Evolutionary conservation across 768 basidiomycete species (phyloP).

Genomic region (Suillus bovinus): DNA sequence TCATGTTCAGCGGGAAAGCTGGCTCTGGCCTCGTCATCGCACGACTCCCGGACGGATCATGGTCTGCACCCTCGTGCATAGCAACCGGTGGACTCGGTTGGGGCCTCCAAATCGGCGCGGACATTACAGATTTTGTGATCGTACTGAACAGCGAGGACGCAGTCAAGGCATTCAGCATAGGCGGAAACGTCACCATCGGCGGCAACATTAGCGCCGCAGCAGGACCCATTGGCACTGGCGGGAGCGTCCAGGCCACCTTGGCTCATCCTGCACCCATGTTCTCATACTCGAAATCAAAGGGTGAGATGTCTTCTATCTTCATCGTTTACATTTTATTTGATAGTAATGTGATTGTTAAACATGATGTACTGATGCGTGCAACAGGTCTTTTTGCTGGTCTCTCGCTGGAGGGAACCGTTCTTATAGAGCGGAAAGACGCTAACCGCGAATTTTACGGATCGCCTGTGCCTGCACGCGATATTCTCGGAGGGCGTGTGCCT

Average conservation of each 20-base stretch:
- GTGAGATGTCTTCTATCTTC: constrained; percentile 39
- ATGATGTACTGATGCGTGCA: constrained; percentile 1
- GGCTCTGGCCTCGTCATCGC: constrained; percentile 93
- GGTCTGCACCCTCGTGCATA: constrained; percentile 97
- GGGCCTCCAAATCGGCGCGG: constrained; percentile 95
- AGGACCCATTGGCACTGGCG: constrained; percentile 94
- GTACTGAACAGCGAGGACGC: constrained; percentile 97
- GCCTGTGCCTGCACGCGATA: constrained; percentile 82
- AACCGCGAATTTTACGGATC: constrained; percentile 97
- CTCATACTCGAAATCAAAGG: constrained; percentile 94
- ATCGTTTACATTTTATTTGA: background rate
- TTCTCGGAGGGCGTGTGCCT: constrained; percentile 91
- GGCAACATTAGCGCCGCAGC: constrained; percentile 85
- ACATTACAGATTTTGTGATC: constrained; percentile 94
- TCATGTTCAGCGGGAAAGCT: constrained; percentile 93
- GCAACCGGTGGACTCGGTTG: constrained; percentile 94
- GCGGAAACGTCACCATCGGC: constrained; percentile 95
- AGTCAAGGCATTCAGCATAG: constrained; percentile 91
- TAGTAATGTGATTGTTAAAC: background rate
- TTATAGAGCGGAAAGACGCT: constrained; percentile 95
- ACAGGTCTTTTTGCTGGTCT: constrained; percentile 92
- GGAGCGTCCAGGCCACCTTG: constrained; percentile 80
- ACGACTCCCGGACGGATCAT: constrained; percentile 90
- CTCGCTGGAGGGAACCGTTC: constrained; percentile 89
- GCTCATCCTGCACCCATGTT: constrained; percentile 98